A percentile compares a stretch with the other conserved stretches of the same genome.
Evolutionary conservation across 2,329 filamentous ascomycete genomes (phyloP).

Genomic region (Fusarium keratoplasticum): DNA sequence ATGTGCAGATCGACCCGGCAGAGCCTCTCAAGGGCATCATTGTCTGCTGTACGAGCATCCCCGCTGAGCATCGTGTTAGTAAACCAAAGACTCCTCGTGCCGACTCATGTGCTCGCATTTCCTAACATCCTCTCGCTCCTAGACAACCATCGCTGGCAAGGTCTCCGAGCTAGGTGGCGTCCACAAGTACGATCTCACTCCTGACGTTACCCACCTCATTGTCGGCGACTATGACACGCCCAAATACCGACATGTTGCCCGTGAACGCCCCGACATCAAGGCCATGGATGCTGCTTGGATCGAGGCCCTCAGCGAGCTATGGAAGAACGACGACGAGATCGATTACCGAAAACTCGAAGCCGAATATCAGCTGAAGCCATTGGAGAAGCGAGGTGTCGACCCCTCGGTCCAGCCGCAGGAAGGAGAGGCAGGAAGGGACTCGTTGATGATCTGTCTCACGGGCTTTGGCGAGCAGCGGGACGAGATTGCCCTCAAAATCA

Average conservation of each 20-base stretch:
- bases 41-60: conserved; percentile 89
- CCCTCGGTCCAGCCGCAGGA: conserved; percentile 40
- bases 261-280: conserved; percentile 85
- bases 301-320: conserved; percentile 80
- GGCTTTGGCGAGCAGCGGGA: conserved; percentile 74
- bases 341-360: conserved; percentile 78
- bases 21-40: conserved; percentile 77
- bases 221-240: conserved; percentile 89
- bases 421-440: conserved; percentile 49
- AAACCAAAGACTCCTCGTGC: conserved; percentile 48
- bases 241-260: conserved; percentile 96
- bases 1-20: conserved; percentile 63
- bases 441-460: conserved; percentile 65
- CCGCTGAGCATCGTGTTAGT: conserved; percentile 78
- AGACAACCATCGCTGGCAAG: conserved; percentile 70
- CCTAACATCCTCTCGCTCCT: conserved; percentile 1
- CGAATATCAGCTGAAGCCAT: conserved; percentile 71
- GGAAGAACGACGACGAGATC: conserved; percentile 84
- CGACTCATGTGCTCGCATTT: conserved; percentile 2
- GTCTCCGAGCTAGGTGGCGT: conserved; percentile 85
- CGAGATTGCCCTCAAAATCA: conserved; percentile 75
- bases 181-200: conserved; percentile 93
- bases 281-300: conserved; percentile 88
- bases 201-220: conserved; percentile 93
- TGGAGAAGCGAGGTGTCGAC: conserved; percentile 65